A percentile compares a stretch with the other conserved stretches of the same genome.
Evolutionary conservation across 176 grass and related monocot species (phyloP).

Genomic region (Tillandsia fasciculata): DNA sequence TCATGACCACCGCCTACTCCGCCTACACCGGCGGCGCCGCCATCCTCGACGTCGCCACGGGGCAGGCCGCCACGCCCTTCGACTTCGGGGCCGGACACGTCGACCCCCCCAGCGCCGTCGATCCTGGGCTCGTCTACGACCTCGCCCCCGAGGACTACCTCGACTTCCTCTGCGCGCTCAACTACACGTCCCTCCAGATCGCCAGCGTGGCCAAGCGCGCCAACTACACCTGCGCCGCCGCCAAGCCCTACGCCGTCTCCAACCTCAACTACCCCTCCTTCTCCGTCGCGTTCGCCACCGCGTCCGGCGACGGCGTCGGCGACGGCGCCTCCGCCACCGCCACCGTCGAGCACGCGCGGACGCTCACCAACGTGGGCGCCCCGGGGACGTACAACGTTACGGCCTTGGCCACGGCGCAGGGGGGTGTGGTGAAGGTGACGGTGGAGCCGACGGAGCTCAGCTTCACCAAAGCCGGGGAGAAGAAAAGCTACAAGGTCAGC

Average conservation of each 20-base stretch:
- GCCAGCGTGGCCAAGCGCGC: conserved; percentile 40
- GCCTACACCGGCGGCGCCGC: conserved; percentile 27
- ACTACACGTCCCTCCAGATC: conserved; percentile 67
- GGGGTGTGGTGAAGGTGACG: conserved; percentile 24
- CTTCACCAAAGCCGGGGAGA: conserved; percentile 51
- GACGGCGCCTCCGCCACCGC: not conserved
- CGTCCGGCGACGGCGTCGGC: conserved; percentile 26
- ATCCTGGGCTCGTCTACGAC: conserved; percentile 77
- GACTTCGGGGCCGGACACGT: conserved; percentile 79
- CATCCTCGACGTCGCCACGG: conserved; percentile 60
- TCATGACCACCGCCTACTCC: conserved; percentile 90
- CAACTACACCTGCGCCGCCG: conserved; percentile 28
- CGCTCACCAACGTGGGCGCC: conserved; percentile 59
- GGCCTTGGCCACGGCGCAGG: conserved; percentile 14
- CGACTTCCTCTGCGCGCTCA: conserved; percentile 78
- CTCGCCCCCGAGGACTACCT: conserved; percentile 48
- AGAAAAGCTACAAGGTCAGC: conserved; percentile 64
- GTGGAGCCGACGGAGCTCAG: conserved; percentile 54
- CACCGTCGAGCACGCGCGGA: conserved; percentile 56
- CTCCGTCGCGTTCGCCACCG: conserved; percentile 40
- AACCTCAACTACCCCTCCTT: conserved; percentile 91
- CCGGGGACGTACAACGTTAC: conserved; percentile 56
- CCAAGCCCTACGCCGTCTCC: conserved; percentile 40
- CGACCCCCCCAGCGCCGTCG: conserved; percentile 41
- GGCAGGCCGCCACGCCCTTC: conserved; percentile 50